Evolutionary conservation across 208 protist genomes (phyloP), one percentile per base, ranked within the genome.

Genomic region (Crithidia acanthocephali): DNA sequence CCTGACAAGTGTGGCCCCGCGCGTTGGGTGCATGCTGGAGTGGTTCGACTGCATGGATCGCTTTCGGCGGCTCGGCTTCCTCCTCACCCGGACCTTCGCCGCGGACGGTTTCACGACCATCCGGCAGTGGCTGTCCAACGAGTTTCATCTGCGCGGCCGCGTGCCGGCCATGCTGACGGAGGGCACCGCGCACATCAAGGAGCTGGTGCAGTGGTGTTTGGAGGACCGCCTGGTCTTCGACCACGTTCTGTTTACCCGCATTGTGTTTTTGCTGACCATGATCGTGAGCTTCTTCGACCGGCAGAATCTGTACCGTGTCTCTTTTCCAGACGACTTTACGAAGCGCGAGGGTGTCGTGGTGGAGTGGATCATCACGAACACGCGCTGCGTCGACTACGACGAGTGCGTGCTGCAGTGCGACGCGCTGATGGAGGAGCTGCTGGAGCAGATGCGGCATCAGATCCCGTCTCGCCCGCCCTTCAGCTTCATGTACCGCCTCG

Each of bases 221-320:
- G 89, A 95, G 79, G 92, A 97, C 63, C 53, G 76, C 11, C 73
- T 95, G 18, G 84, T 92, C 22, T 93, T 95, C 72, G 92, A 97
- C 60, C 85, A 97, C 61, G 92, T 97, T 6, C 81, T 97, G 2
- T 95, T 93, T 76, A 91, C 92, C 28, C 87, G 92, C 45, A 88
- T 95, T 28, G 76, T 94, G 0, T 93, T 93, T 79, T 71, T 97
- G 18, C 58, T 94, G 63, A 97, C 92, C n/a, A 92, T 94, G 85
- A 85, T 94, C 65, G 90, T 90, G n/a, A 88, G 88, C 55, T 93
- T 89, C 81, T 92, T 97, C 76, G 92, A 97, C 67, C 83, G 92
- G 20, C 92, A 97, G 63, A 97, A 97, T 64, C 51, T 93, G 44
- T 94, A 92, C 71, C 87, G 92, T 27, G 73, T 85, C n/a, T 83